These are phyloP conservation scores for Salix suchowensis DNA, from an alignment of 345 rosid genomes.

Conservation along the genomic window DNA sequence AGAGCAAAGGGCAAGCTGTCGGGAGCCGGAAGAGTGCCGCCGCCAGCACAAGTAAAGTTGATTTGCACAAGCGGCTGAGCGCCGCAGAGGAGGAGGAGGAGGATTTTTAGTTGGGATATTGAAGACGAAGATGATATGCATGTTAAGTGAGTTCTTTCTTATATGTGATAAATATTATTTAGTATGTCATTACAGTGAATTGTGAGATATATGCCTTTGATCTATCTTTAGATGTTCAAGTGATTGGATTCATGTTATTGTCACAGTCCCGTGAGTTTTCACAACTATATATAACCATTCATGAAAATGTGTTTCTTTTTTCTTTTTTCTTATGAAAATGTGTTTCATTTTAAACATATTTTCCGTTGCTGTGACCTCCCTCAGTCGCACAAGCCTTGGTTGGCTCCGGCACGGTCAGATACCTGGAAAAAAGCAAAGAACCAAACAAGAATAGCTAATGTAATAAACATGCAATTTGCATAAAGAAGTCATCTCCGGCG, in stretches of 20 bases:
- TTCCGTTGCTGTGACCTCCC: no score
- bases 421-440: neutral
- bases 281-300: neutral
- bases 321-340: neutral
- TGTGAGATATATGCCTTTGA: neutral
- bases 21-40: conserved; percentile 2
- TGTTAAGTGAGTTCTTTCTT: neutral
- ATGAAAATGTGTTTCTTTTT: neutral
- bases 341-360: no score
- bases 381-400: no score
- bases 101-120: conserved; percentile 75
- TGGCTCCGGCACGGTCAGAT: neutral
- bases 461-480: neutral
- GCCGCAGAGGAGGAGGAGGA: conserved; percentile 60
- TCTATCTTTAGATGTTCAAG: neutral
- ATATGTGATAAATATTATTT: neutral
- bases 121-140: conserved; percentile 52
- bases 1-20: conserved; percentile 21
- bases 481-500: neutral
- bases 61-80: conserved; percentile 46
- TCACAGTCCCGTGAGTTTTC: conserved; percentile 9
- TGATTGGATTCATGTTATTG: conserved; percentile 7
- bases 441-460: neutral
- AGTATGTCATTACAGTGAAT: neutral
- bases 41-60: conserved; percentile 23